phyloP scores from a whole-genome alignment of 768 basidiomycete species.

The Goffeauzyma gilvescens region DNA sequence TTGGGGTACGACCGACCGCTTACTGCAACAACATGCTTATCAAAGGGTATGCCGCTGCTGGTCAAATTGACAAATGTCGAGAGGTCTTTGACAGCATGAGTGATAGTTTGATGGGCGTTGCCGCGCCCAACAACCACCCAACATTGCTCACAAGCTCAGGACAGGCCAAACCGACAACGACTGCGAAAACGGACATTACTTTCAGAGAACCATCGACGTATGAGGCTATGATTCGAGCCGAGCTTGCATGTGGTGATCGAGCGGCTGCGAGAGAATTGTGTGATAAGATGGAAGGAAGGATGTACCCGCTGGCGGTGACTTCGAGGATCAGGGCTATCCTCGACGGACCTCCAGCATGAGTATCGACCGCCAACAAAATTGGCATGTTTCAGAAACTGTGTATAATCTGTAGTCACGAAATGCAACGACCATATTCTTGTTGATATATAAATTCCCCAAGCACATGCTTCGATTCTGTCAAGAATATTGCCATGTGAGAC shows the following conservation, averaged over 20 bases:
- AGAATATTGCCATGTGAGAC: no score
- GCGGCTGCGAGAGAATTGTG: conserved; percentile 51
- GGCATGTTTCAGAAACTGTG: no score
- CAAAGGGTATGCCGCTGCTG: conserved; percentile 50
- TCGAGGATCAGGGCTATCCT: conserved; percentile 18
- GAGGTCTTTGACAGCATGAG: conserved; percentile 57
- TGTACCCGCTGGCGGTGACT: conserved; percentile 27
- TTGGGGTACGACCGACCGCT: conserved; percentile 70
- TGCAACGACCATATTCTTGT: no score
- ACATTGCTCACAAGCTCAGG: conserved; percentile 41
- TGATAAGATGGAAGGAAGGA: conserved; percentile 45
- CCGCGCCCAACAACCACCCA: conserved; percentile 72
- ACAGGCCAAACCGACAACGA: conserved; percentile 21
- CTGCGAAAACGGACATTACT: conserved; percentile 40
- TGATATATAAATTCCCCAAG: no score
- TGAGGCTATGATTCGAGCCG: conserved; percentile 88
- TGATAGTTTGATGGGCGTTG: conserved; percentile 64
- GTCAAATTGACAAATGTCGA: conserved; percentile 53
- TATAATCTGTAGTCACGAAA: no score
- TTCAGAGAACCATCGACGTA: conserved; percentile 53
- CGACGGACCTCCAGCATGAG: conserved; percentile 14
- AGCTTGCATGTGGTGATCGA: conserved; percentile 58
- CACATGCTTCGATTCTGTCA: no score
- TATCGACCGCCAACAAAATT: no score
- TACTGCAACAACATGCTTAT: conserved; percentile 82